These are phyloP conservation scores for Glomus cerebriforme DNA, from an alignment of 192 early-diverging fungal genomes.

Conservation along the genomic window DNA sequence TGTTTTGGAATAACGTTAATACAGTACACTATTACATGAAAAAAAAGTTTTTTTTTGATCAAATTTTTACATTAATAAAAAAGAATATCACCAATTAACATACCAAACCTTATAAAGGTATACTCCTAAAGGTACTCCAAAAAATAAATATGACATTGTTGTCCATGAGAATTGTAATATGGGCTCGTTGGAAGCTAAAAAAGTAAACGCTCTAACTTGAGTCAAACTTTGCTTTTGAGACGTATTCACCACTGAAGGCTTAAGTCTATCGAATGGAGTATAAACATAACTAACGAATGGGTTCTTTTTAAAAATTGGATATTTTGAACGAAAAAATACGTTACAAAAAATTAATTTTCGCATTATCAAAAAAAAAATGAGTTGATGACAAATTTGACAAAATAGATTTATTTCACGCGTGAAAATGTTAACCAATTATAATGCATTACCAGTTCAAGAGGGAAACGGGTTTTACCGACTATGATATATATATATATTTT, in stretches of 20 bases:
- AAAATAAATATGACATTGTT: background rate
- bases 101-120: slow-evolving; percentile 35
- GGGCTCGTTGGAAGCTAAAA: background rate
- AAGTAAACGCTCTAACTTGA: background rate
- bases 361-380: background rate
- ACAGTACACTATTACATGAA: slow-evolving; percentile 36
- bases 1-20: slow-evolving; percentile 45
- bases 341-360: background rate
- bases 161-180: background rate
- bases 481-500: too few species aligned
- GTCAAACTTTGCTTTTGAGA: background rate
- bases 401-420: too few species aligned
- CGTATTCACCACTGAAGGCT: background rate
- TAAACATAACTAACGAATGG: background rate
- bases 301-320: background rate
- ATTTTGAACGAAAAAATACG: background rate
- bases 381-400: background rate
- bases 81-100: background rate
- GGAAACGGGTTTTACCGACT: too few species aligned
- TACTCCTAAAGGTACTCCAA: slow-evolving; percentile 35
- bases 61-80: too few species aligned
- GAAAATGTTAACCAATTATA: too few species aligned
- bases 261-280: background rate
- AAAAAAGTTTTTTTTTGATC: background rate
- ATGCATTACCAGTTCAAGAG: too few species aligned